These are phyloP conservation scores for Acanthamoeba triangularis DNA, from an alignment of 208 protist genomes.

Conservation along the genomic window DNA sequence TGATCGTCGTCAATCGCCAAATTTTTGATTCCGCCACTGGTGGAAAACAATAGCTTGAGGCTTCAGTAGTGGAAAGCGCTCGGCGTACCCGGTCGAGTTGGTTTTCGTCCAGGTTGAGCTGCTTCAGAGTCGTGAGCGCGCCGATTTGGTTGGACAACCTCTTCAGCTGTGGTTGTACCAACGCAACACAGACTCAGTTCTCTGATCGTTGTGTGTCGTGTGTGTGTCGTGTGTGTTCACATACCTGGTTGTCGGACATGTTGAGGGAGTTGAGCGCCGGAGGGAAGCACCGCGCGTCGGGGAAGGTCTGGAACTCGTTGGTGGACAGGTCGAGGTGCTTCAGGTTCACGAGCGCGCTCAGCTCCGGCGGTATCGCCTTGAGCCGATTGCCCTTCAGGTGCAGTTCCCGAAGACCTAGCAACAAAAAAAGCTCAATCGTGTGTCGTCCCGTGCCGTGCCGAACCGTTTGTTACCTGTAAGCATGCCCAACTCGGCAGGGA, in stretches of 20 bases:
- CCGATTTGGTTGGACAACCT: conserved; percentile 14
- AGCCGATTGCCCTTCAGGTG: conserved; percentile 65
- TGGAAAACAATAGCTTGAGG: too few relatives aligned
- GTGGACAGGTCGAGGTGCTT: conserved; percentile 52
- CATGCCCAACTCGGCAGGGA: conserved; percentile 22
- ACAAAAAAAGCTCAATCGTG: not conserved
- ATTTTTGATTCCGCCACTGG: too few relatives aligned
- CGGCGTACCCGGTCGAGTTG: conserved; percentile 25
- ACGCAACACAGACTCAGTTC: not conserved
- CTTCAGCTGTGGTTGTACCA: not conserved
- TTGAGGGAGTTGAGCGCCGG: conserved; percentile 58
- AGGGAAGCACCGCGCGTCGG: not conserved
- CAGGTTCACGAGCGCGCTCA: conserved; percentile 16
- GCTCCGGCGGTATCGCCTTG: not conserved
- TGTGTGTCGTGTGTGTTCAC: too few relatives aligned
- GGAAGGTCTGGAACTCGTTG: conserved; percentile 59
- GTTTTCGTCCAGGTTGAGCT: conserved; percentile 71
- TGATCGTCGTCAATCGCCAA: too few relatives aligned
- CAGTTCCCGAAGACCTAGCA: not conserved
- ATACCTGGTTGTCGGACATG: conserved; percentile 64
- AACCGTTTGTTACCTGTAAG: not conserved
- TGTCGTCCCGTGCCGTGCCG: not conserved
- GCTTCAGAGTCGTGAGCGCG: not conserved
- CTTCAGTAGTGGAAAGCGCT: not conserved
- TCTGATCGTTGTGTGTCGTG: too few relatives aligned